These are phyloP conservation scores for Globisporangium cystogenes DNA, from an alignment of 352 stramenopile genomes.

Conservation along the genomic window DNA sequence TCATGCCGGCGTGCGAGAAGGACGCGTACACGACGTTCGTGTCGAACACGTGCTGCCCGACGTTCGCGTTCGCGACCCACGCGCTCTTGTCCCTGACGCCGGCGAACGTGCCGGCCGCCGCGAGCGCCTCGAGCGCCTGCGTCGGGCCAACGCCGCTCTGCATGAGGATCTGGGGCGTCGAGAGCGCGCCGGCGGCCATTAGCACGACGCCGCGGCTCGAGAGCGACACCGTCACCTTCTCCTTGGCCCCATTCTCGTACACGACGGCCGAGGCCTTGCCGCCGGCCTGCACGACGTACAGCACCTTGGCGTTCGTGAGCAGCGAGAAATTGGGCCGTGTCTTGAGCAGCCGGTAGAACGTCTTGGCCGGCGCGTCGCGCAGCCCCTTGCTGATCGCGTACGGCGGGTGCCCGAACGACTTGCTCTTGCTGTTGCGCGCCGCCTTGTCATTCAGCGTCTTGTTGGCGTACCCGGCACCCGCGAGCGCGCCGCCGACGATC, in stretches of 20 bases:
- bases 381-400: constrained; percentile 44
- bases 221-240: constrained; percentile 17
- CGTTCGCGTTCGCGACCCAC: constrained; percentile 7
- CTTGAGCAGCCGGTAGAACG: constrained; percentile 43
- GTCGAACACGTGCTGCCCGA: constrained; percentile 9
- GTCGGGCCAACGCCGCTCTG: constrained; percentile 65
- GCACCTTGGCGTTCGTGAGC: constrained; percentile 34
- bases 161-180: constrained; percentile 78
- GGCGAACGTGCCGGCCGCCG: constrained; percentile 5
- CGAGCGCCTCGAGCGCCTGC: constrained; percentile 40
- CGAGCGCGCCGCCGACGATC: constrained; percentile 33
- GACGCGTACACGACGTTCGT: constrained; percentile 12
- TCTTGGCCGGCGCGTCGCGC: constrained; percentile 41
- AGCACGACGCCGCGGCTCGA: constrained; percentile 52
- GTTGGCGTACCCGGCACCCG: constrained; percentile 20
- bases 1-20: constrained; percentile 6
- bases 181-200: constrained; percentile 62
- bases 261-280: constrained; percentile 42
- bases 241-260: constrained; percentile 21
- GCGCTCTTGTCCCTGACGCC: constrained; percentile 5
- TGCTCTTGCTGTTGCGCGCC: constrained; percentile 44
- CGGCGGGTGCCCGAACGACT: constrained; percentile 33
- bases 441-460: constrained; percentile 36
- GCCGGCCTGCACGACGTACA: constrained; percentile 39
- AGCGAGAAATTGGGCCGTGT: constrained; percentile 38